Conservation (phyloP, 441 rosid genomes). For the Erodium trifolium region DNA sequence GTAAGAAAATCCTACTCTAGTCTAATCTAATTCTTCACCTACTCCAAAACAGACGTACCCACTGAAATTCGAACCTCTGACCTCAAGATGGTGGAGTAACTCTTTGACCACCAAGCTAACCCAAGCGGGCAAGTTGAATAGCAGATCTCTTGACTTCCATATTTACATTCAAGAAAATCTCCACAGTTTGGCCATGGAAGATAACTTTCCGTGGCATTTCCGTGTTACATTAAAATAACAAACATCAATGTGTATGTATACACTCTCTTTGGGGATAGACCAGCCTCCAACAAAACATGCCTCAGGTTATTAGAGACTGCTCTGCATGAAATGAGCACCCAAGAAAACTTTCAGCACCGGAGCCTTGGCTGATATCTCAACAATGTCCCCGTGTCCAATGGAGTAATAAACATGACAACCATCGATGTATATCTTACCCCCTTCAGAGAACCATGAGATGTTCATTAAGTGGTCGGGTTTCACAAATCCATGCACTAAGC, state of each 20-base stretch:
- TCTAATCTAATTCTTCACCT: too few relatives aligned
- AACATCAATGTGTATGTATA: not conserved
- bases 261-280: too few relatives aligned
- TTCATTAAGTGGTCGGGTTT: conserved; percentile 42
- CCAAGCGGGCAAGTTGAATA: too few relatives aligned
- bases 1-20: too few relatives aligned
- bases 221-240: not conserved
- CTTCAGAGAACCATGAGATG: conserved; percentile 52
- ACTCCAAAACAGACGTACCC: too few relatives aligned
- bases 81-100: too few relatives aligned
- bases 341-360: conserved; percentile 59
- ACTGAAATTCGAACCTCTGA: too few relatives aligned
- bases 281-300: too few relatives aligned
- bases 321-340: conserved; percentile 28
- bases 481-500: conserved; percentile 52
- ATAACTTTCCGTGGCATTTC: not conserved
- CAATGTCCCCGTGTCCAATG: conserved; percentile 48
- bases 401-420: conserved; percentile 52
- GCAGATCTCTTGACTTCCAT: not conserved
- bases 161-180: not conserved
- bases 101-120: too few relatives aligned
- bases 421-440: conserved; percentile 57
- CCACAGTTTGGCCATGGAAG: not conserved
- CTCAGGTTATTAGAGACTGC: not conserved
- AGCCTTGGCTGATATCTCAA: conserved; percentile 62